Evolutionary conservation across 208 protist genomes (phyloP), one percentile per base, ranked within the genome.

Genomic region (Leishmania lainsoni): DNA sequence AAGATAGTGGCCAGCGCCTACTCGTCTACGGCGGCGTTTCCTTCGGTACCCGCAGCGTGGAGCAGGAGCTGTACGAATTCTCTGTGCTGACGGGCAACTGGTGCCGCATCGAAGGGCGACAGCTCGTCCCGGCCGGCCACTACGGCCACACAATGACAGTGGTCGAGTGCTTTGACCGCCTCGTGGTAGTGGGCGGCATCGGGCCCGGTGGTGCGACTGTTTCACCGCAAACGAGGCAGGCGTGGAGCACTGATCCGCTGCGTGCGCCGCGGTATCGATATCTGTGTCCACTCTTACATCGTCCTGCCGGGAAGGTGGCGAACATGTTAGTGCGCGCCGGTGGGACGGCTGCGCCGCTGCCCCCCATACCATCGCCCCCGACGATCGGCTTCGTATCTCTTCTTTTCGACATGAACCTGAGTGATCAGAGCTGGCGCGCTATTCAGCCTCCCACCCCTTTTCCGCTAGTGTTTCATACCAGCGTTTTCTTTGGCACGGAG

Each of bases 21-120:
- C 86, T 97, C 48, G 88, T 96, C 9, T 95, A 95, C 85, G 94
- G 94, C 56, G 94, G 94, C 5, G 76, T 94, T 48, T 84, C 83
- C 58, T 26, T 88, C 58, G 80, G 76, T 1, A 63, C 61, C 8
- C 59, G 63, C 9, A 56, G 66, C 63, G 82, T 92, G 12, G 90
- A 95, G 76, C 89, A 88, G 59, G 94, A 97, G 87, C 71, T 97
- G 42, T 97, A 97, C 84, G 94, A 97, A 86, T 97, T 96, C 75
- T 92, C 89, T 8, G 75, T 97, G 0, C 77, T 96, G 51, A 94
- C 87, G n/a, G 90, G 92, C 6, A 85, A 79, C 76, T 97, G 94
- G 92, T 85, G 90, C 35, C 90, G 94, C 26, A 42, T 97, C 42
- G 94, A 97, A 70, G 92, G 94, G n/a, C 81, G 78, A 71, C 86